Conservation (phyloP, 768 basidiomycete genomes). For the Mrakia frigida region DNA sequence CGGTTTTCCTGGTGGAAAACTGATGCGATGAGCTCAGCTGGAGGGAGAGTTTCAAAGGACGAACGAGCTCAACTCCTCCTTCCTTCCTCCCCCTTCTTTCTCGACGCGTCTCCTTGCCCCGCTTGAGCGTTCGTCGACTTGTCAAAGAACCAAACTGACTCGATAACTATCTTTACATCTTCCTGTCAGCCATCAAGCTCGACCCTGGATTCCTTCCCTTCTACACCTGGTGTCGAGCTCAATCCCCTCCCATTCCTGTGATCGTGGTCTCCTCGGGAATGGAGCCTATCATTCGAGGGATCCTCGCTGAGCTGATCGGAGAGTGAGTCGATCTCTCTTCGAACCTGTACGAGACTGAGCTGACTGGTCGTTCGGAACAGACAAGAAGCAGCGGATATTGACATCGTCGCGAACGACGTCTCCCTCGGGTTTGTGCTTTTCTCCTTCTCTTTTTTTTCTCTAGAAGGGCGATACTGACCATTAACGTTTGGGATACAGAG, state of each 20-base stretch:
- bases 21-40: background rate
- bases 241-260: constrained; percentile 64
- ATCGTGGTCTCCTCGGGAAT: constrained; percentile 94
- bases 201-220: constrained; percentile 87
- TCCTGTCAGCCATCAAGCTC: constrained; percentile 57
- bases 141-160: no score
- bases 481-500: background rate
- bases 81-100: background rate
- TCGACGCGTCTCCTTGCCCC: no score
- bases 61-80: background rate
- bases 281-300: constrained; percentile 86
- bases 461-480: background rate
- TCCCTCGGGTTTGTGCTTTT: constrained; percentile 59
- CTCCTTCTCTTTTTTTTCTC: background rate
- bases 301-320: constrained; percentile 73
- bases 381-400: constrained; percentile 66
- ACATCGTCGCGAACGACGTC: constrained; percentile 89
- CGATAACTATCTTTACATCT: no score
- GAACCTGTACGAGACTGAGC: background rate
- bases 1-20: no score
- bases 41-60: background rate
- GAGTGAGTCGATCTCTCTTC: constrained; percentile 38
- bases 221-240: constrained; percentile 73
- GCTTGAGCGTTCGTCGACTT: no score
- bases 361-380: background rate